Evolutionary conservation across 768 basidiomycete species (phyloP).

Genomic region (Suillus plorans): DNA sequence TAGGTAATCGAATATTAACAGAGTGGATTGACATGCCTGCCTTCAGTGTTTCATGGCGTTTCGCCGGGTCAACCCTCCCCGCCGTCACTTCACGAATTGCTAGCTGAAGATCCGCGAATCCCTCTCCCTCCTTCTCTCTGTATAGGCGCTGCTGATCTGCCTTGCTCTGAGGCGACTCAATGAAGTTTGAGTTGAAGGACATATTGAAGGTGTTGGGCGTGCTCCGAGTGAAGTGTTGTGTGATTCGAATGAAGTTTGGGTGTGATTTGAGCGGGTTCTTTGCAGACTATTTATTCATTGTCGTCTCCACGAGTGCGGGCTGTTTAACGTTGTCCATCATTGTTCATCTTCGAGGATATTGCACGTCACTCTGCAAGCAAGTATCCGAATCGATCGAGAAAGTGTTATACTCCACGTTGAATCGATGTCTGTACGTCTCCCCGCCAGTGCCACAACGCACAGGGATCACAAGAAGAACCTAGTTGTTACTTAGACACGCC

Average conservation of each 20-base stretch:
- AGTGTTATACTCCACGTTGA: not conserved
- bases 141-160: not conserved
- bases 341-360: not conserved
- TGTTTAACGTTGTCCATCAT: not conserved
- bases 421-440: not conserved
- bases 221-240: too few relatives aligned
- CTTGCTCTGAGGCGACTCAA: not conserved
- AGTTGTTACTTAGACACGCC: not conserved
- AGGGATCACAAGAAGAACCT: not conserved
- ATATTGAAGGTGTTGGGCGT: not conserved
- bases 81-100: conserved; percentile 15
- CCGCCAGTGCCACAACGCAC: not conserved
- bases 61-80: conserved; percentile 8
- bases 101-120: not conserved
- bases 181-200: not conserved
- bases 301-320: not conserved
- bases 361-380: not conserved
- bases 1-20: not conserved
- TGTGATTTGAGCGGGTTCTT: too few relatives aligned
- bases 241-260: too few relatives aligned
- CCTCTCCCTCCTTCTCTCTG: conserved; percentile 2
- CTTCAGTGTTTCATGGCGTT: conserved; percentile 19
- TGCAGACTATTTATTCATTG: conserved; percentile 1
- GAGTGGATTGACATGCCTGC: conserved; percentile 14
- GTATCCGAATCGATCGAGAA: not conserved